Evolutionary conservation across 2,329 filamentous ascomycete species (phyloP).

Genomic region (Sporothrix euskadiensis): DNA sequence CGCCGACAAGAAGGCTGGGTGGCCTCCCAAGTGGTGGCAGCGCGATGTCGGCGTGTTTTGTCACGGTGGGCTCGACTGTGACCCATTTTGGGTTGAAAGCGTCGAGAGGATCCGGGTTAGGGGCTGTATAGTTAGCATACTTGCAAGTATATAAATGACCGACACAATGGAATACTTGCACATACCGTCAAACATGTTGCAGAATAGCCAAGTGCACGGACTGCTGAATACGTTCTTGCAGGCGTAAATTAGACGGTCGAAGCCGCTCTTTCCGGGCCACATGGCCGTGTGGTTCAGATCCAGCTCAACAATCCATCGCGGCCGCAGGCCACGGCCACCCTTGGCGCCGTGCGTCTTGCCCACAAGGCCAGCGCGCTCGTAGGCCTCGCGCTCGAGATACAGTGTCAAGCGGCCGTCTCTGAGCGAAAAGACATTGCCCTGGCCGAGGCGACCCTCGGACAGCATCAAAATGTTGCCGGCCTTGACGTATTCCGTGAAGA

Average conservation of each 20-base stretch:
- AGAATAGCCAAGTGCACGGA: conserved; percentile 76
- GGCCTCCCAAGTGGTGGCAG: conserved; percentile 42
- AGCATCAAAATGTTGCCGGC: conserved; percentile 78
- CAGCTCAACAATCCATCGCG: conserved; percentile 76
- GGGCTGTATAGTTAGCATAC: conserved; percentile 43
- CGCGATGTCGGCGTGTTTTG: conserved; percentile 35
- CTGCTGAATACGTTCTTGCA: conserved; percentile 72
- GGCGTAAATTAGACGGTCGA: conserved; percentile 75
- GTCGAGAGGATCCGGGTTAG: conserved; percentile 52
- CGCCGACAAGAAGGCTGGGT: conserved; percentile 38
- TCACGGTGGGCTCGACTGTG: conserved; percentile 42
- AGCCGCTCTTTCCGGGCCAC: conserved; percentile 79
- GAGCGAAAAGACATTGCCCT: conserved; percentile 72
- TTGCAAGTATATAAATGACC: conserved; percentile 17
- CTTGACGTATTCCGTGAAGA: conserved; percentile 86
- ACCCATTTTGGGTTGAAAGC: conserved; percentile 48
- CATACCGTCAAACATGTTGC: conserved; percentile 56
- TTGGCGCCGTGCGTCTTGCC: conserved; percentile 66
- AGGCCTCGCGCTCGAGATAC: conserved; percentile 76
- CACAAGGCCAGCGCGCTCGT: conserved; percentile 77
- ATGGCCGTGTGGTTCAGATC: conserved; percentile 75
- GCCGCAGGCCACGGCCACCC: conserved; percentile 60
- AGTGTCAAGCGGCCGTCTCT: conserved; percentile 70
- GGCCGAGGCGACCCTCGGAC: conserved; percentile 70
- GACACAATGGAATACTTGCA: neutral